Conservation (phyloP, 352 stramenopile genomes). For the Phytopythium montanum region DNA sequence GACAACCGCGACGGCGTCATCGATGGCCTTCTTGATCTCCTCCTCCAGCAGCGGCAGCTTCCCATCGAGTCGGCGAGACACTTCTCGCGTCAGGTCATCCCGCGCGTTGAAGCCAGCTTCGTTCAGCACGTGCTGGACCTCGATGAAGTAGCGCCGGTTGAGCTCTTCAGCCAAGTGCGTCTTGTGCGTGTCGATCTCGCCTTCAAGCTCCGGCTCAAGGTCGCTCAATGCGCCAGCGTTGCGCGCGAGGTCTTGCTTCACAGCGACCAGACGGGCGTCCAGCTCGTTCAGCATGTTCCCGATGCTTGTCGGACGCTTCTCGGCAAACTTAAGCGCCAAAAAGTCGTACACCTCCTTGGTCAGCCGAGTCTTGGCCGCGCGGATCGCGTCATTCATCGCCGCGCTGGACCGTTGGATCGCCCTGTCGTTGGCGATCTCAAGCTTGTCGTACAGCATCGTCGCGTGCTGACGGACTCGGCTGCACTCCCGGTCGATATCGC, state of each 20-base stretch:
- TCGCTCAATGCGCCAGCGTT: slow-evolving; percentile 19
- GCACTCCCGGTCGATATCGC: slow-evolving; percentile 45
- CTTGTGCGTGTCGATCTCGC: slow-evolving; percentile 67
- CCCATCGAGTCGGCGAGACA: slow-evolving; percentile 53
- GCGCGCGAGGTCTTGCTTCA: slow-evolving; percentile 30
- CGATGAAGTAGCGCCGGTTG: slow-evolving; percentile 71
- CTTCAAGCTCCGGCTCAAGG: slow-evolving; percentile 29
- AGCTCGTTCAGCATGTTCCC: slow-evolving; percentile 54
- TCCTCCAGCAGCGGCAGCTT: slow-evolving; percentile 64
- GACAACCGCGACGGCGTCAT: slow-evolving; percentile 49
- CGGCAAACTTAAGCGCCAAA: slow-evolving; percentile 52
- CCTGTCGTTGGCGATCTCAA: slow-evolving; percentile 72
- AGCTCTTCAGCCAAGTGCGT: slow-evolving; percentile 56
- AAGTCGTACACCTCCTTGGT: slow-evolving; percentile 58
- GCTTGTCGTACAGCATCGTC: slow-evolving; percentile 61
- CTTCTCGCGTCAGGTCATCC: slow-evolving; percentile 61
- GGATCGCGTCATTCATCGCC: slow-evolving; percentile 47
- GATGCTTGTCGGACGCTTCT: slow-evolving; percentile 48
- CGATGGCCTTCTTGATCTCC: slow-evolving; percentile 58
- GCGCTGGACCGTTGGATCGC: slow-evolving; percentile 56
- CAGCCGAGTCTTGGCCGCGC: slow-evolving; percentile 51
- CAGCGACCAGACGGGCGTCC: slow-evolving; percentile 19
- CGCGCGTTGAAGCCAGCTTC: slow-evolving; percentile 58
- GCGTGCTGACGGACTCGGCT: slow-evolving; percentile 57
- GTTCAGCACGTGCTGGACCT: slow-evolving; percentile 74